Base-by-base conservation (phyloP, 257 asterid genomes). In the Parsonsia alboflavescens region DNA sequence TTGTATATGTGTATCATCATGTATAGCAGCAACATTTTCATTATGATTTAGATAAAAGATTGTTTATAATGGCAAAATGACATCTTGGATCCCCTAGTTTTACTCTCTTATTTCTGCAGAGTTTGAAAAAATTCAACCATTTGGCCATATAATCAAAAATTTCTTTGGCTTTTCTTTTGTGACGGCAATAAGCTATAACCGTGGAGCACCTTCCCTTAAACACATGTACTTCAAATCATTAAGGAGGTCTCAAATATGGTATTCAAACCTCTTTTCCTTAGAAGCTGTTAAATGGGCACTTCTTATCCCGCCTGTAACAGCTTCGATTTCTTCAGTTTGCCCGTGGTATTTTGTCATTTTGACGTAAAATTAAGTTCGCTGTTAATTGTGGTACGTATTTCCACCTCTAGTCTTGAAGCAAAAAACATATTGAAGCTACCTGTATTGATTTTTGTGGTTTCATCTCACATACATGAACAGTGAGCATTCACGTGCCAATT, bases 401-500 rank as follows among this genome's bases (percentile, higher is more conserved):
- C 17, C 6, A 16, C 24, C 1, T 21, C 61, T 21, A 21, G 61
- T 10, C 13, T 21, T 54, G 22, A 22, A 54, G 61, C 10, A 16
- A 33, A 33, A 33, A 1, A 33, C 39, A 19, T 19, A 52, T 7
- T 26, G 41, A 59, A 26, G 44, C 13, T 12, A 62, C 15, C 44
- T 62, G 68, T 62, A 30, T 16, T 49, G 5, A 3, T 8, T 49
- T 49, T 4, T 24, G 54, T 67, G 72, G 63, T 33, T 52, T 52
- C 7, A 28, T 7, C 13, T 11, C 10, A 21, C 36, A 5, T 9
- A 19, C n/a, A 30, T 5, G 39, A 13, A 53, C 36, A 33, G 11
- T 39, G 24, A 5, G 17, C 10, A 0, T 33, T 75, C 76, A 77
- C 82, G 83, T 79, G 85, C 71, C 82, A 79, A 61, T 71, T 56